Conservation (phyloP, 805 yeast genomes). For the Jamesozyma hellenica region DNA sequence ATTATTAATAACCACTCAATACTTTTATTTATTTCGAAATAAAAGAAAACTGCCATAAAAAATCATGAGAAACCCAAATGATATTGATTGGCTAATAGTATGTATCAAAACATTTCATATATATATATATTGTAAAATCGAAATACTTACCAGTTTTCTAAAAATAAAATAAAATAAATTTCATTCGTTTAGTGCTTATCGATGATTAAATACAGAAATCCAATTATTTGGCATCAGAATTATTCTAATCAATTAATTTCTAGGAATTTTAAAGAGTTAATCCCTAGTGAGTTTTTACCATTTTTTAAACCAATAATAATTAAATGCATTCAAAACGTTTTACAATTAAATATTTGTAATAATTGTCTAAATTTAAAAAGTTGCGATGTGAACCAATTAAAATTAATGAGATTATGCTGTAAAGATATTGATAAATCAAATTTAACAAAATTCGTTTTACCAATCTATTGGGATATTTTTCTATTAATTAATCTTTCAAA, state of each 20-base stretch:
- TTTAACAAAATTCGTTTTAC: constrained; percentile 7
- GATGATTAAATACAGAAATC: constrained; percentile 16
- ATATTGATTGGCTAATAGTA: constrained; percentile 6
- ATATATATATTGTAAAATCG: no score
- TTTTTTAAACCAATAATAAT: not conserved
- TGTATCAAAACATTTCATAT: no score
- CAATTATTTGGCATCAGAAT: constrained; percentile 10
- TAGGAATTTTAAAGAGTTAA: not conserved
- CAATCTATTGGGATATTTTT: constrained; percentile 10
- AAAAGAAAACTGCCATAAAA: no score
- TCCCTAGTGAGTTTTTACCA: not conserved
- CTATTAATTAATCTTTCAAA: constrained; percentile 1
- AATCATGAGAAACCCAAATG: no score
- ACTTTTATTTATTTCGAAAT: no score
- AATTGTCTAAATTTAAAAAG: not conserved
- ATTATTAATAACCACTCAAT: no score
- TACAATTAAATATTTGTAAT: not conserved
- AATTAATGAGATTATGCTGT: constrained; percentile 9
- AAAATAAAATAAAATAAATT: no score
- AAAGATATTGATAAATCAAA: constrained; percentile 10
- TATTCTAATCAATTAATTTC: no score
- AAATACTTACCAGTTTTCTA: not conserved
- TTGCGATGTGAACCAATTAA: constrained; percentile 1
- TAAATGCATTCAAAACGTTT: not conserved
- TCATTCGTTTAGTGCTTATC: constrained; percentile 18